A percentile compares a stretch with the other conserved stretches of the same genome.
phyloP scores from a whole-genome alignment of 768 basidiomycete species.

The Tubosaeta sp. region DNA sequence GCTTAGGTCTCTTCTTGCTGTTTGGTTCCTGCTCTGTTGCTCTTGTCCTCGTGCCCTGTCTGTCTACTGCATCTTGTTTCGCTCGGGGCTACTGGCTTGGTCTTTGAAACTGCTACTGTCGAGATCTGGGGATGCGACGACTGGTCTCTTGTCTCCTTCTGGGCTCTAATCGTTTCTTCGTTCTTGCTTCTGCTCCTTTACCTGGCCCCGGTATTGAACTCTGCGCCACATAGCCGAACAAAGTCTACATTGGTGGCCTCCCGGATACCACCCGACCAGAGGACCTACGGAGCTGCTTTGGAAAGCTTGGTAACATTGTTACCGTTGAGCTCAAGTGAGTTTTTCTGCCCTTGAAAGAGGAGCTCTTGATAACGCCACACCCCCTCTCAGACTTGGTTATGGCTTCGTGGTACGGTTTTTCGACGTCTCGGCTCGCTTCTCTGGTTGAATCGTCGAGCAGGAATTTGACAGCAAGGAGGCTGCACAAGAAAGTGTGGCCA shows the following conservation, averaged over 20 bases:
- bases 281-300: conserved; percentile 82
- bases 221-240: conserved; percentile 82
- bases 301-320: conserved; percentile 72
- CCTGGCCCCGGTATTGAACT: conserved; percentile 59
- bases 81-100: conserved; percentile 22
- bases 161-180: conserved; percentile 27
- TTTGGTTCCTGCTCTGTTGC: conserved; percentile 22
- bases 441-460: conserved; percentile 33
- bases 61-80: conserved; percentile 18
- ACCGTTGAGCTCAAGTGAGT: conserved; percentile 83
- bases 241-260: conserved; percentile 88
- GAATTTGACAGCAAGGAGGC: conserved; percentile 81
- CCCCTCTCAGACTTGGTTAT: conserved; percentile 65
- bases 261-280: conserved; percentile 84
- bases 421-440: not conserved
- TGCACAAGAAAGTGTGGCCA: conserved; percentile 82
- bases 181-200: conserved; percentile 44
- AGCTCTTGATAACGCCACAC: conserved; percentile 9
- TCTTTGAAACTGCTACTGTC: conserved; percentile 25
- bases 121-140: conserved; percentile 23
- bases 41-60: conserved; percentile 15
- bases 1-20: conserved; percentile 61
- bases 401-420: conserved; percentile 80
- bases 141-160: conserved; percentile 33
- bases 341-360: conserved; percentile 7